Evolutionary conservation across 306 rosid species (phyloP), one percentile per base, ranked within the genome.

Genomic region (Acacia crassicarpa): DNA sequence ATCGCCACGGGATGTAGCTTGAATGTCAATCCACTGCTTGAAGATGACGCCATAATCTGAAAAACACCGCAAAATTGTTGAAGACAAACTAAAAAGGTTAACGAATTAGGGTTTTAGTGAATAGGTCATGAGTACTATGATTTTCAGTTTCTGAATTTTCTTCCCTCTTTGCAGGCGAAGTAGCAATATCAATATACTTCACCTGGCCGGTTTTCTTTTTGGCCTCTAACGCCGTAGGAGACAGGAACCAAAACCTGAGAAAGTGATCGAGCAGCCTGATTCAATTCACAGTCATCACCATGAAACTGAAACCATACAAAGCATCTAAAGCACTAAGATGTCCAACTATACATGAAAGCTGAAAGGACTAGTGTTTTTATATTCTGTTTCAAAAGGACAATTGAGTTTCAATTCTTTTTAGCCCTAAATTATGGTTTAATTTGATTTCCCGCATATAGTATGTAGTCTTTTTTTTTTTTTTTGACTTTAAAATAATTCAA

Each of bases 1-100:
- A 96, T 96, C 67, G 93, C 99, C 14, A 96, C 89, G 2, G 99
- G 99, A 16, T 96, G 99, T 3, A 96, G 83, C 90, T 96, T 96
- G 94, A 93, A 96, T 23, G 97, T 96, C 82, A 96, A 88, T 33
- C 99, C 99, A 75, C 99, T 96, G 89, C 98, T 91, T 46, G 99
- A 93, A 9, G 96, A 92, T 4, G 97, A 90, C 77, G 97, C 94
- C 97, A 94, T 91, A 54, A 79, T 80, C 41, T 73, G 41, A 48
- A 49, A 17, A 32, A 49, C 43, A 25, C 43, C 56, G 25, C 62
- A 48, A 72, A 17, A 48, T 30, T 48, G 16, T 32, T 43, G 75
- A 40, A 72, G 61, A 32, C 32, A 77, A 77, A 80, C 54, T 53
- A 82, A 10, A n/a, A 27, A 72, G 7, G 62, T 20, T 17, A 20